phyloP scores from a whole-genome alignment of 352 stramenopile genomes.

The Thalassiosira allenii region DNA sequence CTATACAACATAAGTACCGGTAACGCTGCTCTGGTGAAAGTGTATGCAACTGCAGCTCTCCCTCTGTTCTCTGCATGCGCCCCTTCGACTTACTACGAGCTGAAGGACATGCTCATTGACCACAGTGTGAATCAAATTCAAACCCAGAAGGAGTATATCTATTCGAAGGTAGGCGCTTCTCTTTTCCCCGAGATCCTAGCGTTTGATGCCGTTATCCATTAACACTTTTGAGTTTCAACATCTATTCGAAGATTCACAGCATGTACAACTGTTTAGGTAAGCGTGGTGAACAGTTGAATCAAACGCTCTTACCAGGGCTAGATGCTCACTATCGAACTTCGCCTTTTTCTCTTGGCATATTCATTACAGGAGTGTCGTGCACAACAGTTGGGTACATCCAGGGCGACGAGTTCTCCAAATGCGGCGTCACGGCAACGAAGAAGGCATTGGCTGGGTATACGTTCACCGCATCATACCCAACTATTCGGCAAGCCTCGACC shows the following conservation, averaged over 20 bases:
- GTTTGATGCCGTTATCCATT: too few species aligned
- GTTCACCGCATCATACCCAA: conserved; percentile 31
- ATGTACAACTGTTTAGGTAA: conserved; percentile 80
- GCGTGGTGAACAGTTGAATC: too few species aligned
- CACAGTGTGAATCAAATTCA: conserved; percentile 61
- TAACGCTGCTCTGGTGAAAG: conserved; percentile 68
- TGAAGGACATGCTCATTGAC: conserved; percentile 75
- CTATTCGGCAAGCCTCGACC: conserved; percentile 51
- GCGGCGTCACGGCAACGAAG: conserved; percentile 26
- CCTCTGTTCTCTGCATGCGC: conserved; percentile 77
- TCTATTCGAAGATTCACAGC: conserved; percentile 72
- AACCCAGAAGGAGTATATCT: conserved; percentile 5
- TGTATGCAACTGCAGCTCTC: conserved; percentile 79
- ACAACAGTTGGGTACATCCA: conserved; percentile 68
- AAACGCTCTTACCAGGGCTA: too few species aligned
- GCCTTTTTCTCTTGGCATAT: background rate
- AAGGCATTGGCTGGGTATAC: conserved; percentile 51
- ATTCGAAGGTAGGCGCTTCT: too few species aligned
- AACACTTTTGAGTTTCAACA: conserved; percentile 67
- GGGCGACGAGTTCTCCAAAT: conserved; percentile 27
- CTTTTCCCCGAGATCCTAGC: too few species aligned
- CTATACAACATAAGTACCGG: conserved; percentile 71
- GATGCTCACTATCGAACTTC: background rate
- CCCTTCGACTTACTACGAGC: conserved; percentile 61
- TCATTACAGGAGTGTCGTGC: conserved; percentile 64